Evolutionary conservation across 2,329 filamentous ascomycete species (phyloP), one percentile per base, ranked within the genome.

Genomic region (Xylaria sp.): DNA sequence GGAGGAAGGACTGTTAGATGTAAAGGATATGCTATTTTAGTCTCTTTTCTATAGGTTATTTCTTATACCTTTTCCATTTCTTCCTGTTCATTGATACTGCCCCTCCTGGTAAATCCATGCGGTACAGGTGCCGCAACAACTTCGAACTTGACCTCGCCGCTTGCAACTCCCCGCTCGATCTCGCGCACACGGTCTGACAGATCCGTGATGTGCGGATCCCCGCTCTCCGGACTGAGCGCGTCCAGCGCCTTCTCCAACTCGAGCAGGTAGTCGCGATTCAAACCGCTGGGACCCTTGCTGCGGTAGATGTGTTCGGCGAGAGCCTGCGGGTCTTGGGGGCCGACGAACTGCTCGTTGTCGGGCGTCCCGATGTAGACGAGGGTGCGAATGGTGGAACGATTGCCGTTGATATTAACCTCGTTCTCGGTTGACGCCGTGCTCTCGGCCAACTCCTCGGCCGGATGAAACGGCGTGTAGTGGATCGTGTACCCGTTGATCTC

Each of bases 401-500:
- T 30, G 5, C 23, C 23, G 4, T 30, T 30, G 23, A 30, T 30
- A 3, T 30, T 30, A 3, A 30, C 23, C 23, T 30, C 23, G 23
- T 30, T 30, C 23, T 30, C 23, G 23, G 23, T 30, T 30, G 23
- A 30, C 23, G 23, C 23, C 23, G 4, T 30, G 23, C 23, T 30
- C 23, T 30, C 23, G 23, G 70, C 71, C n/a, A 68, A 19, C 16
- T 63, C 63, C 50, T 73, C 64, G 18, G 62, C 80, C 5, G 88
- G 86, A 68, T 92, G 80, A 73, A 97, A 97, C 0, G 89, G 85
- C 34, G 92, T 91, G 74, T 92, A 91, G 75, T 97, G 92, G 66
- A 96, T 95, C 57, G 87, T 90, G 76, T 99, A 99, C 30, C 94
- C 94, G 76, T 97, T 96, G 71, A 97, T 96, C 76, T 99, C 94